Percentiles rank a stretch among this genome's conserved stretches.
phyloP scores from a whole-genome alignment of 805 yeast species.

The Brettanomyces anomalus region DNA sequence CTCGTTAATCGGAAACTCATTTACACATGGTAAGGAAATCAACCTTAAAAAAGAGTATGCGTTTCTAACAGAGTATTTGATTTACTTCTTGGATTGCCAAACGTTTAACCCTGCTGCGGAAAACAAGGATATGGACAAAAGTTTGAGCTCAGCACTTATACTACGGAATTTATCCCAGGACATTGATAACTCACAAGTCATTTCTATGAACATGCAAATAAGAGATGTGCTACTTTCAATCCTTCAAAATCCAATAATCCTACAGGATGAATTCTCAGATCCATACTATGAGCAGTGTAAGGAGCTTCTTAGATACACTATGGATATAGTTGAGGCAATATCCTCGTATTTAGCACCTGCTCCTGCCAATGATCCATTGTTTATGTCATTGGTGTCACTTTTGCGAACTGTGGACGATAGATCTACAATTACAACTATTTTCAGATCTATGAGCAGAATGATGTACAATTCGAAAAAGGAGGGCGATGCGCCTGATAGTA shows the following conservation, averaged over 20 bases:
- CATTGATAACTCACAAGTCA: slow-evolving; percentile 66
- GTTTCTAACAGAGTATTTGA: slow-evolving; percentile 29
- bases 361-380: slow-evolving; percentile 57
- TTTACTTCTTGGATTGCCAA: slow-evolving; percentile 13
- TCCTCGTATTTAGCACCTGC: slow-evolving; percentile 77
- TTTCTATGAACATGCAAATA: slow-evolving; percentile 41
- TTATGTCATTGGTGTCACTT: slow-evolving; percentile 44
- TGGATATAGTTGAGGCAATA: slow-evolving; percentile 79
- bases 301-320: slow-evolving; percentile 56
- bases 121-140: slow-evolving; percentile 19
- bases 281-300: slow-evolving; percentile 25
- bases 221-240: slow-evolving; percentile 36
- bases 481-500: slow-evolving; percentile 38
- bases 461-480: slow-evolving; percentile 45
- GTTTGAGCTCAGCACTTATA: slow-evolving; percentile 48
- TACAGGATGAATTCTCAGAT: slow-evolving; percentile 22
- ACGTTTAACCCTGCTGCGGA: slow-evolving; percentile 11
- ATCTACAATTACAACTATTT: slow-evolving; percentile 53
- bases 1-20: slow-evolving; percentile 39
- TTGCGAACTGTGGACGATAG: slow-evolving; percentile 55
- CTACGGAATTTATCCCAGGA: slow-evolving; percentile 81
- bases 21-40: slow-evolving; percentile 28
- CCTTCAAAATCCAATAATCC: slow-evolving; percentile 25
- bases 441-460: slow-evolving; percentile 73
- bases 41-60: slow-evolving; percentile 32